Percentiles rank a stretch among this genome's conserved stretches.
These are phyloP conservation scores for Psilocybe tampanensis DNA, from an alignment of 768 basidiomycete genomes.

Conservation along the genomic window DNA sequence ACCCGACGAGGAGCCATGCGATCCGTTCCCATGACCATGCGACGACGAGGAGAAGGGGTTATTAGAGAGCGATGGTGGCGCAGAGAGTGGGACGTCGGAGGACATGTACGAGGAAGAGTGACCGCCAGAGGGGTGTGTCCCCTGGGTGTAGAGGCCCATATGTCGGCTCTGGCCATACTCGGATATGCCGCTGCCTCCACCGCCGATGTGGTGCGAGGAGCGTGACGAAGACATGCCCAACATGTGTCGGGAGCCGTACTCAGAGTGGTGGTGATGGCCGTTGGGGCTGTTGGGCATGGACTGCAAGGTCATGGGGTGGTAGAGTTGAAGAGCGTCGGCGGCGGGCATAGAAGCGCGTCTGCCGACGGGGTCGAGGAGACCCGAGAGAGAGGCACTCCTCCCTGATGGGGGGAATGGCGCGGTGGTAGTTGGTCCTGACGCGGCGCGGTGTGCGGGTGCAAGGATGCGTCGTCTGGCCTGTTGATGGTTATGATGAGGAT, in stretches of 20 bases:
- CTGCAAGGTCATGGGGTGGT: constrained; percentile 79
- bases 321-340: constrained; percentile 71
- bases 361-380: constrained; percentile 42
- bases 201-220: constrained; percentile 33
- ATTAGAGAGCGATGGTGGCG: constrained; percentile 49
- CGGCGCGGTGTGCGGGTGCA: constrained; percentile 77
- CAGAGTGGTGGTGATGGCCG: constrained; percentile 42
- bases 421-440: constrained; percentile 77
- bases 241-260: constrained; percentile 50
- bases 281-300: constrained; percentile 45
- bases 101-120: constrained; percentile 37
- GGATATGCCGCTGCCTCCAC: constrained; percentile 29
- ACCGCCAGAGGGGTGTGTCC: constrained; percentile 35
- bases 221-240: constrained; percentile 43
- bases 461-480: constrained; percentile 84
- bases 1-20: constrained; percentile 26
- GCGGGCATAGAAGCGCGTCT: constrained; percentile 69
- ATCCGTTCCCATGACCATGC: constrained; percentile 19
- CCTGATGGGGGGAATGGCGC: constrained; percentile 65
- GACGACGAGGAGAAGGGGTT: constrained; percentile 39
- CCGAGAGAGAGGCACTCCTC: constrained; percentile 45
- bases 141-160: constrained; percentile 38
- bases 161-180: constrained; percentile 42
- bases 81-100: constrained; percentile 53
- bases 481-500: constrained; percentile 12